Base-by-base conservation (phyloP, 1,284 basidiomycete species). In the Leucoagaricus sp. region DNA sequence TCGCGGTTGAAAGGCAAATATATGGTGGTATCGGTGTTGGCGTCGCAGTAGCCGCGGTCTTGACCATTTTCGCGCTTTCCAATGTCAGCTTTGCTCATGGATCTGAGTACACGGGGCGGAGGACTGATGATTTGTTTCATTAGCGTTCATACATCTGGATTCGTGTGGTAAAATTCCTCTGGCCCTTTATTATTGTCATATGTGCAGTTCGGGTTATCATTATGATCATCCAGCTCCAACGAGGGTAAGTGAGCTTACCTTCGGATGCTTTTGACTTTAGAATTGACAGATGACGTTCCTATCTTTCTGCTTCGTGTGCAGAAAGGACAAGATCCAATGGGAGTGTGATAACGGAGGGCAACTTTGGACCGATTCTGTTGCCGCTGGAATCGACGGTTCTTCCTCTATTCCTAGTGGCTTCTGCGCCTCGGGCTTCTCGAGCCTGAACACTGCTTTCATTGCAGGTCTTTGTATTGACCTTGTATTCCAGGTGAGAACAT, bases 311-410 rank as follows among this genome's bases (percentile, higher is more conserved):
- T 49, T 60, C 60, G 68, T 49, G 62, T 47, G 42, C 69, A 88
- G 86, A 59, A 79, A 86, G 69, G 79, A 82, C 73, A 85, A 90
- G 64, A 86, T 91, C 63, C 67, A 78, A 49, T 91, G 89, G 88
- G 87, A 89, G 71, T 89, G 89, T 69, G 78, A 82, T 65, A 85
- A 91, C 62, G 89, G 87, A 31, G 87, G 87, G 4, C 81, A 85
- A 64, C 75, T 86, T 7, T 91, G 84, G 84, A 75, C 79, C n/a
- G 72, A 70, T n/a, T 77, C 79, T 23, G 78, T 70, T 34, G 72
- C 73, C 21, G 69, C 75, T 53, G 73, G 73, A 55, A 75, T 78
- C 65, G 67, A 69, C 45, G 75, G 69, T 50, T 70, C 75, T 40
- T 70, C 72, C 26, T 67, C 76, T 25, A 72, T 90, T 64, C 87